Evolutionary conservation across 306 rosid species (phyloP).

Genomic region (Acacia melanoxylon): DNA sequence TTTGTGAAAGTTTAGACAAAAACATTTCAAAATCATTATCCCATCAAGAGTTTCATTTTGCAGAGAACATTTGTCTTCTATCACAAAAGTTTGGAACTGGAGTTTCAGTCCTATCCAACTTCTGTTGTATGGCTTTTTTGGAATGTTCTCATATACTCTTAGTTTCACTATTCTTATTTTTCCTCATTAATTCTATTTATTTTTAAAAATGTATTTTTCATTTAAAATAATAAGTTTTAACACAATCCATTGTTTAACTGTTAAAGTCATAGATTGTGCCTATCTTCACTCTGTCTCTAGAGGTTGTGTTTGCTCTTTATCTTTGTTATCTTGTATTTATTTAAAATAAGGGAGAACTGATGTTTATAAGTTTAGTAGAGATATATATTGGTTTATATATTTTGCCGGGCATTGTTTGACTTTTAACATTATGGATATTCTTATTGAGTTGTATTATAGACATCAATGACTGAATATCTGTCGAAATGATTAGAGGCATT

Average conservation of each 20-base stretch:
- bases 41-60: not conserved
- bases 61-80: not conserved
- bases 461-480: constrained; percentile 9
- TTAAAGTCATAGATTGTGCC: not conserved
- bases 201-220: not conserved
- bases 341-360: not conserved
- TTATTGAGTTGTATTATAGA: not conserved
- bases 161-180: not conserved
- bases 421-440: not conserved
- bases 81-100: not conserved
- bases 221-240: not conserved
- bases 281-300: not conserved
- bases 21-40: not conserved
- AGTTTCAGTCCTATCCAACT: not conserved
- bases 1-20: not conserved
- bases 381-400: not conserved
- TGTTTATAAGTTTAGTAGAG: constrained; percentile 3
- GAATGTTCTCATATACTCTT: not conserved
- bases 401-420: not conserved
- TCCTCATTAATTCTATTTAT: not conserved
- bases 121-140: not conserved
- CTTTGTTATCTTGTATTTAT: not conserved
- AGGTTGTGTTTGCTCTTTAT: not conserved
- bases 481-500: constrained; percentile 7
- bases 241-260: not conserved